Base-by-base conservation (phyloP, 169 alveolate species). In the Plasmodium gallinaceum region DNA sequence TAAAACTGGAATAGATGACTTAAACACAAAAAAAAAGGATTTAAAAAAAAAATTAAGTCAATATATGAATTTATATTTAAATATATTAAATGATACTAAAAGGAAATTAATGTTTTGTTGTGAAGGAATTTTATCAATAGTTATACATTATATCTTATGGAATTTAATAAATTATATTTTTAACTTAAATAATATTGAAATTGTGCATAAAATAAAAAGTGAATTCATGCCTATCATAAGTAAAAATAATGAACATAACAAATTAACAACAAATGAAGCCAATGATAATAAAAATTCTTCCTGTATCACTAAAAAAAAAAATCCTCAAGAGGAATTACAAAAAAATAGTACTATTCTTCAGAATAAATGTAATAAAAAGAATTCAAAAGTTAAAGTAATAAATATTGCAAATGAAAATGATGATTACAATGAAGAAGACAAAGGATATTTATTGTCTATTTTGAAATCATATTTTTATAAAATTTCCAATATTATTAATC, bases 151-250 rank as follows among this genome's bases (percentile, higher is more conserved):
- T 61, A 5, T 80, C 12, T 48, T 80, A 4, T 80, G 90, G 90
- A 80, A 80, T 80, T 80, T 80, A 80, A 80, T 80, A 39, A 80
- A 80, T 22, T 80, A 80, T 20, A 80, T 80, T 37, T 80, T 80
- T 80, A 80, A 80, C 18, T 32, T 80, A 80, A 80, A 80, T 57
- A 80, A 80, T 61, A 80, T 80, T 16, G 90, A 80, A 80, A 80
- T 80, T 51, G 45, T 80, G 24, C 51, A 80, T 46, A 70, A 80
- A 10, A 80, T 80, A 7, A 68, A 72, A 26, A 54, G 43, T 51
- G 90, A 65, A 39, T 9, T 65, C 14, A 48, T 62, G 32, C 90
- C 90, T 20, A 48, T 80, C 22, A 61, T 54, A n/a, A 80, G 39
- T 26, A 80, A 20, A 16, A 37, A 66, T 18, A 9, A 80, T 22